Percentiles rank a stretch among this genome's conserved stretches.
These are phyloP conservation scores for Miscanthus lutarioriparius DNA, from an alignment of 176 grass and related monocot genomes.

Conservation along the genomic window DNA sequence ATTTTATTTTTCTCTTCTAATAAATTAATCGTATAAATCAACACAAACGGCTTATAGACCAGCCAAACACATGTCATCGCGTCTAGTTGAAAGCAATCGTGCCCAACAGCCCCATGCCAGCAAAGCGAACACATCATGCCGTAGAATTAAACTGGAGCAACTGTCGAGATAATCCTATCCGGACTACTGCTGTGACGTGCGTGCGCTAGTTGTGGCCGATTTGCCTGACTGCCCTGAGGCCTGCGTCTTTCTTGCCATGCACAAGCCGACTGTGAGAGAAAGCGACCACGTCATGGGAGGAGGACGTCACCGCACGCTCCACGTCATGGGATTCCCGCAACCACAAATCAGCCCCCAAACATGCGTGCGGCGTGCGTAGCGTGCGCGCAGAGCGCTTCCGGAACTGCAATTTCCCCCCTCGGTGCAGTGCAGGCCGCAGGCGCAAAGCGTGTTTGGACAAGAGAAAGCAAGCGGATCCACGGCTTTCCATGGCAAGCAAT, in stretches of 20 bases:
- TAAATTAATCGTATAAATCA: too few species aligned
- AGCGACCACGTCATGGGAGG: neutral
- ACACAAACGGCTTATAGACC: too few species aligned
- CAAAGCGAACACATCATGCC: neutral
- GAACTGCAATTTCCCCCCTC: too few species aligned
- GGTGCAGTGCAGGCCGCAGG: too few species aligned
- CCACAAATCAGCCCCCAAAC: neutral
- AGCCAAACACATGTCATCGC: too few species aligned
- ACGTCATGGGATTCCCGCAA: too few species aligned
- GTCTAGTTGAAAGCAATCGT: neutral
- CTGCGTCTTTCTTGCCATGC: neutral
- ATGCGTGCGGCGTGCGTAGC: too few species aligned
- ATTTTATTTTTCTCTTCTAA: too few species aligned
- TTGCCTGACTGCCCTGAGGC: neutral
- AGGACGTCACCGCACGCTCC: too few species aligned
- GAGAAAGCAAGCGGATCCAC: neutral
- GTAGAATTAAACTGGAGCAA: neutral
- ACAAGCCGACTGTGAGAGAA: neutral
- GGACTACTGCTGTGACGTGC: neutral
- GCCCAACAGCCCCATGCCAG: neutral
- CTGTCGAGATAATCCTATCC: neutral
- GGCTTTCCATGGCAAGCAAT: slow-evolving; percentile 7
- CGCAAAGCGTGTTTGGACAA: neutral
- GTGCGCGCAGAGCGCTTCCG: too few species aligned
- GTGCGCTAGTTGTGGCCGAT: neutral